Percentiles rank a stretch among this genome's conserved stretches.
These are phyloP conservation scores for Tetragonia tetragonoides DNA, from an alignment of 148 eudicot species.

Conservation along the genomic window DNA sequence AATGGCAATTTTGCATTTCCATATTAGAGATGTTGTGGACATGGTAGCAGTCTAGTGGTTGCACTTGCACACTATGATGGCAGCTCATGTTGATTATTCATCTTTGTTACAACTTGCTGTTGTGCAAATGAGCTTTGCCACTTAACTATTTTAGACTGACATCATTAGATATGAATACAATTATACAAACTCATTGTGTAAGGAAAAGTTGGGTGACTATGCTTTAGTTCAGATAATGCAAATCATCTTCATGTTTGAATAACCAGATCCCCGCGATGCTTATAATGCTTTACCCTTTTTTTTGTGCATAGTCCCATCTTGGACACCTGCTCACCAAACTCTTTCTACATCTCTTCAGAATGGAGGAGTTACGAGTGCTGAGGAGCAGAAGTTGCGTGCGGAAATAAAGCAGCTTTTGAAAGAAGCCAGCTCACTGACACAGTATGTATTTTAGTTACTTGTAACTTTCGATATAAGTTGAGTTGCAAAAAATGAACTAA, in stretches of 20 bases:
- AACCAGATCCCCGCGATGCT: not conserved
- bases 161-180: not conserved
- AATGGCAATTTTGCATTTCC: too few relatives aligned
- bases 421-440: conserved; percentile 73
- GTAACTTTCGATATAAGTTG: not conserved
- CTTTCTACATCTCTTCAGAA: conserved; percentile 24
- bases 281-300: not conserved
- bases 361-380: conserved; percentile 44
- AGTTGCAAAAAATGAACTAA: not conserved
- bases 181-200: too few relatives aligned
- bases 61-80: too few relatives aligned
- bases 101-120: not conserved
- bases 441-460: conserved; percentile 46
- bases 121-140: not conserved
- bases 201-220: not conserved
- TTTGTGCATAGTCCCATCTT: not conserved
- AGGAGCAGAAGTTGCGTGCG: conserved; percentile 51
- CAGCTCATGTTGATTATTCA: not conserved
- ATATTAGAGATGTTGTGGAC: too few relatives aligned
- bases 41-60: too few relatives aligned
- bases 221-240: not conserved
- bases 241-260: not conserved
- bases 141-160: not conserved
- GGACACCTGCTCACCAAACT: not conserved
- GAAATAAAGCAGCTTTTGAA: conserved; percentile 80